Base-by-base conservation (phyloP, 805 yeast species). In the Kuraishia cidri region DNA sequence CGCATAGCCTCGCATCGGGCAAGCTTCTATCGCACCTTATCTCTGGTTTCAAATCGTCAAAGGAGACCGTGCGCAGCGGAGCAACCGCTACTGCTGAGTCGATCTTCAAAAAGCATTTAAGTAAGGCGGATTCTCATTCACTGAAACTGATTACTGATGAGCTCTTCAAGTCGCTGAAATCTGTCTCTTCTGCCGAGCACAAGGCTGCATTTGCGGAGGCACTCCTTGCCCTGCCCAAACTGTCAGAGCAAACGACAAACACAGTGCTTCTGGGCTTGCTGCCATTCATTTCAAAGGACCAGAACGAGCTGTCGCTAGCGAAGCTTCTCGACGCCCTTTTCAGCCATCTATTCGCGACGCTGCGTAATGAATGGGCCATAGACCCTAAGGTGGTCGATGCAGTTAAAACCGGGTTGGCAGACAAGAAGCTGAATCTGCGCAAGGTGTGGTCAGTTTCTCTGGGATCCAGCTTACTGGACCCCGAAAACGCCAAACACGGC, bases 201-300 rank as follows among this genome's bases (percentile, higher is more conserved):
- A 83, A 87, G 38, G 55, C 60, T 0, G 45, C 72, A 2, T 66
- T 72, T 33, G 71, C 75, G 2, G 52, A 57, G 11, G 52, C 72
- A 3, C 48, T 86, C 9, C 33, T 49, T 1, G 36, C 44, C n/a
- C 33, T 61, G 11, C 58, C 63, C 5, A 32, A 42, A 3, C 40
- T 42, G 9, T 40, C 52, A 3, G 35, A 35, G 5, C 25, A 43
- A 3, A 47, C 56, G 4, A 62, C 72, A 2, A 39, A 47, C 1
- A 60, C 56, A 22, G 54, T 79, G 4, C 50, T 70, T 2, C 46
- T 56, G 1, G 63, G 56, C 0, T 47, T 85, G 23, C 40, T 66
- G 2, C 64, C 79, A 2, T 56, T 76, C n/a, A 60, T 80, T 3
- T 33, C 70, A 0, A 87, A 83, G 43, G 97, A 90, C 45, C 72